Evolutionary conservation across 768 basidiomycete species (phyloP).

Genomic region (Termitomyces sp.): DNA sequence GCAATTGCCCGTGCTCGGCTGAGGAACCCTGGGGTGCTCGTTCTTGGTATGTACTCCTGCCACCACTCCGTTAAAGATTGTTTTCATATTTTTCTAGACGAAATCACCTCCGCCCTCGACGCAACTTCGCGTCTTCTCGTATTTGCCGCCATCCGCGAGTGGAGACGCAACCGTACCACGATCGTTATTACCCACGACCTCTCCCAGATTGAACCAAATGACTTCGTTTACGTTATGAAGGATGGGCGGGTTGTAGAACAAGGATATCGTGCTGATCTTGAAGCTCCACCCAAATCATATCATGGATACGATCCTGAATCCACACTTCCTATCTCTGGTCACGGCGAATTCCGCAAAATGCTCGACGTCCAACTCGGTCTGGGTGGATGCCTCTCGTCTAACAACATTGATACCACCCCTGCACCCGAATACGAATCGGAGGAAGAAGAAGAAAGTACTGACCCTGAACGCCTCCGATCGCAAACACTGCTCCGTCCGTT

Average conservation of each 20-base stretch:
- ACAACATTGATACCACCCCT: conserved; percentile 41
- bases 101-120: conserved; percentile 82
- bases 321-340: conserved; percentile 17
- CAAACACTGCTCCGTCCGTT: conserved; percentile 47
- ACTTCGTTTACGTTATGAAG: conserved; percentile 92
- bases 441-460: conserved; percentile 26
- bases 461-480: conserved; percentile 20
- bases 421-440: conserved; percentile 10
- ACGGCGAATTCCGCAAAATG: conserved; percentile 73
- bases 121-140: conserved; percentile 82
- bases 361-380: conserved; percentile 46
- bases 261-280: conserved; percentile 80
- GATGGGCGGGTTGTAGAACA: conserved; percentile 78
- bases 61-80: background rate
- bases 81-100: conserved; percentile 38
- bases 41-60: conserved; percentile 65
- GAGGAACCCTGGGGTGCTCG: conserved; percentile 80
- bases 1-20: conserved; percentile 85
- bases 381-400: conserved; percentile 45
- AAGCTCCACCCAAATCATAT: conserved; percentile 25
- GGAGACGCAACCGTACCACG: conserved; percentile 77
- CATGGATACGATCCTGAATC: background rate
- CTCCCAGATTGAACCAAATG: conserved; percentile 63
- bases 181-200: conserved; percentile 96
- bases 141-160: conserved; percentile 61